phyloP scores from a whole-genome alignment of 805 yeast species.

The Saccharomycopsis sp. region DNA sequence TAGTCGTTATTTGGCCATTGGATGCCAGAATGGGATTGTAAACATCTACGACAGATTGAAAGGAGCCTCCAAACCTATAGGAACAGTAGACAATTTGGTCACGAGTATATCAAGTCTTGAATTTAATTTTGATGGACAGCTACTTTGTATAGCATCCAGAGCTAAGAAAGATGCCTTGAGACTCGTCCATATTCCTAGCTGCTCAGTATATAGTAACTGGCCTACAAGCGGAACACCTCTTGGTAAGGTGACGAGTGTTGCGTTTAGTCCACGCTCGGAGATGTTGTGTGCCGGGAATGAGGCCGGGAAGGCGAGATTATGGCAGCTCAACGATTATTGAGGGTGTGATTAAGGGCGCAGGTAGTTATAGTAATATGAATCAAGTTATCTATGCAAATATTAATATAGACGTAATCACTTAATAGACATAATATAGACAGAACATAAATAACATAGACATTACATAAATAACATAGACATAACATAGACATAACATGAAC shows the following conservation, averaged over 20 bases:
- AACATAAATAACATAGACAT: no score
- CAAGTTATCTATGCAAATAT: no score
- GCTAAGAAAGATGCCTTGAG: constrained; percentile 81
- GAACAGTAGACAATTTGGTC: constrained; percentile 68
- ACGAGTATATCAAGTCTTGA: constrained; percentile 68
- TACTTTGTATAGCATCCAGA: constrained; percentile 78
- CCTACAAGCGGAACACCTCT: constrained; percentile 95
- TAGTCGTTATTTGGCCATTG: constrained; percentile 83
- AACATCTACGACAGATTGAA: constrained; percentile 62
- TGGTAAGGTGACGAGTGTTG: constrained; percentile 81
- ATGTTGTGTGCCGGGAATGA: constrained; percentile 87
- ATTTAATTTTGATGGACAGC: constrained; percentile 84
- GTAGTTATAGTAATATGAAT: no score
- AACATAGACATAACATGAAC: no score
- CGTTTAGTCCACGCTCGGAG: constrained; percentile 75
- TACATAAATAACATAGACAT: no score
- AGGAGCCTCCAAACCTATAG: constrained; percentile 43
- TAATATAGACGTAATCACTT: no score
- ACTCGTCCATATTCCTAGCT: constrained; percentile 80
- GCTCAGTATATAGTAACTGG: constrained; percentile 88
- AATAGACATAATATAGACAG: no score
- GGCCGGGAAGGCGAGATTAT: constrained; percentile 81
- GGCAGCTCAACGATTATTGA: constrained; percentile 80
- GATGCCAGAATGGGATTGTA: constrained; percentile 84
- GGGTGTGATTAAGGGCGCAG: not conserved